Evolutionary conservation across 73 alveolate species (phyloP).

Genomic region (Uronychia setigera): DNA sequence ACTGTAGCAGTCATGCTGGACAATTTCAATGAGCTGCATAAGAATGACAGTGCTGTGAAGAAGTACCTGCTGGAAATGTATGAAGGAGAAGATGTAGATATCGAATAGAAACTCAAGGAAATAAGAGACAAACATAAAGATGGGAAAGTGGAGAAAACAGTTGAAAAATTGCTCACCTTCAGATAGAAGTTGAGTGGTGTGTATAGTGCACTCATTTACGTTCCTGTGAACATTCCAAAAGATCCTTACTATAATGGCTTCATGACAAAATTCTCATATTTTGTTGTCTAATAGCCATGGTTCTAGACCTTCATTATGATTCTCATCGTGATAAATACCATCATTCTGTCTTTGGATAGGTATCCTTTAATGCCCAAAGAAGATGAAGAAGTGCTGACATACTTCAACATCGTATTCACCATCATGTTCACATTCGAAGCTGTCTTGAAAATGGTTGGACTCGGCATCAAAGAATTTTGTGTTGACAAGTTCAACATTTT

Average conservation of each 20-base stretch:
- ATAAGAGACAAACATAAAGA: not conserved
- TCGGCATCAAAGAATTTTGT: slow-evolving; percentile 9
- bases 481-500: slow-evolving; percentile 25
- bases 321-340: slow-evolving; percentile 10
- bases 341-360: slow-evolving; percentile 21
- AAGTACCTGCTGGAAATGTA: slow-evolving; percentile 8
- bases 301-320: slow-evolving; percentile 14
- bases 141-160: not conserved
- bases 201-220: not conserved
- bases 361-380: not conserved
- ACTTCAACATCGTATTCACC: slow-evolving; percentile 14
- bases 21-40: slow-evolving; percentile 63
- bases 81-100: slow-evolving; percentile 1
- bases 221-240: not conserved
- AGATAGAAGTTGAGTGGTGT: not conserved
- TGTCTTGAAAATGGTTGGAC: slow-evolving; percentile 21
- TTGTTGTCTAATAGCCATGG: slow-evolving; percentile 5
- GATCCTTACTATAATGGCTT: not conserved
- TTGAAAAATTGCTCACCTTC: not conserved
- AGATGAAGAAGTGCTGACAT: not conserved
- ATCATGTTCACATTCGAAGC: slow-evolving; percentile 23
- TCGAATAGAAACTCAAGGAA: not conserved
- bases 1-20: slow-evolving; percentile 57
- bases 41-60: slow-evolving; percentile 2
- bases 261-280: not conserved